Evolutionary conservation across 257 asterid species (phyloP).

Genomic region (Fraxinus anomala): DNA sequence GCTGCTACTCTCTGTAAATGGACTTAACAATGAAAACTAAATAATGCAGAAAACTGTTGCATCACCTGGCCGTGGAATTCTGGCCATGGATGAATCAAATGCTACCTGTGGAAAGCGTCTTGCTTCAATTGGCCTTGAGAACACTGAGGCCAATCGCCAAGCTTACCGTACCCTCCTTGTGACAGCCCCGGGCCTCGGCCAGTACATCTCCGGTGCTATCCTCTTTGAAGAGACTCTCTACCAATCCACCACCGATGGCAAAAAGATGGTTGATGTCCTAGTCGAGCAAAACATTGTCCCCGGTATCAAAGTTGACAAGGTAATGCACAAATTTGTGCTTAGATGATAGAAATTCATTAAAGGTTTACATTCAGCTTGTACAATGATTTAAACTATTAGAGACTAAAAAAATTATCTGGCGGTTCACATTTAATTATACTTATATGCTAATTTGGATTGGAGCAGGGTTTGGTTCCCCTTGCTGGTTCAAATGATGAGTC

Average conservation of each 20-base stretch:
- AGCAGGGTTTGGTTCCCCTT: conserved; percentile 90
- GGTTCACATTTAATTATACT: neutral
- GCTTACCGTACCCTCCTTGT: conserved; percentile 82
- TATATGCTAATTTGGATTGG: neutral
- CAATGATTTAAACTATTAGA: no score
- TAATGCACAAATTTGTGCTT: conserved; percentile 2
- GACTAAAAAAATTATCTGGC: neutral
- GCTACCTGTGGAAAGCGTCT: conserved; percentile 92
- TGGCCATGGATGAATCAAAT: conserved; percentile 94
- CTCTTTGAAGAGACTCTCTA: conserved; percentile 91
- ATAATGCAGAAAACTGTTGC: conserved; percentile 72
- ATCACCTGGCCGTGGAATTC: conserved; percentile 82
- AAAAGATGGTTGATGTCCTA: conserved; percentile 82
- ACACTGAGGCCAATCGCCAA: conserved; percentile 95
- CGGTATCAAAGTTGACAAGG: conserved; percentile 96
- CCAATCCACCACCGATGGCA: conserved; percentile 84
- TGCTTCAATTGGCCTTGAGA: conserved; percentile 85
- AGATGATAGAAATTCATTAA: no score
- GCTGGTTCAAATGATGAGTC: conserved; percentile 93
- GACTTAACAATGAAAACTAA: neutral
- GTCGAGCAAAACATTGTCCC: conserved; percentile 79
- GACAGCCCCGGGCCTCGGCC: conserved; percentile 71
- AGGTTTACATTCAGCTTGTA: no score
- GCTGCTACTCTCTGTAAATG: no score
- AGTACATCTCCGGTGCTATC: conserved; percentile 87